phyloP scores from a whole-genome alignment of 2,329 filamentous ascomycete genomes.

The Fusarium pseudograminearum region DNA sequence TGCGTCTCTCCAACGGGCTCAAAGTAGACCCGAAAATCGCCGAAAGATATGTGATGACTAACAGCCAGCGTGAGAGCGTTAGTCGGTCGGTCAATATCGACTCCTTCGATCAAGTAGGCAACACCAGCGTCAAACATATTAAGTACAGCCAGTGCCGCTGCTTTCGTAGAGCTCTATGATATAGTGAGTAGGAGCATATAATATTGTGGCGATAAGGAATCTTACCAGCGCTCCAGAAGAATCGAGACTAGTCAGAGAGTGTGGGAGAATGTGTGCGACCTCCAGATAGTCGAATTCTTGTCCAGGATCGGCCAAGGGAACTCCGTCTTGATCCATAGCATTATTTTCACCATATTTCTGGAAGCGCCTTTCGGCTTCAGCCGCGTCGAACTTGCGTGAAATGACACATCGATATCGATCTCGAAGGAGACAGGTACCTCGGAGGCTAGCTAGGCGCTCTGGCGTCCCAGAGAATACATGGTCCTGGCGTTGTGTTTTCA shows the following conservation, averaged over 20 bases:
- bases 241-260: too few relatives aligned
- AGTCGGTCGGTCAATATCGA: not conserved
- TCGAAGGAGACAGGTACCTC: not conserved
- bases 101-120: not conserved
- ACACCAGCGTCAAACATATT: too few relatives aligned
- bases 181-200: too few relatives aligned
- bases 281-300: not conserved
- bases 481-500: too few relatives aligned
- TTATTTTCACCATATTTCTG: not conserved
- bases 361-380: accelerated
- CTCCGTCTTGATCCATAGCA: not conserved
- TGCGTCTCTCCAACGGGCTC: not conserved
- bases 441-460: not conserved
- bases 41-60: not conserved
- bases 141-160: too few relatives aligned
- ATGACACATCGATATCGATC: not conserved
- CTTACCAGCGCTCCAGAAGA: too few relatives aligned
- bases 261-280: not conserved
- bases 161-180: too few relatives aligned
- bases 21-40: not conserved
- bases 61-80: accelerated
- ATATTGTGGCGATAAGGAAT: too few relatives aligned
- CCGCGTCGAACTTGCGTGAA: not conserved
- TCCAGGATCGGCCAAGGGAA: not conserved
- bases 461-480: too few relatives aligned